These are phyloP conservation scores for Termitomyces sp. DNA, from an alignment of 768 basidiomycete species.

Conservation along the genomic window DNA sequence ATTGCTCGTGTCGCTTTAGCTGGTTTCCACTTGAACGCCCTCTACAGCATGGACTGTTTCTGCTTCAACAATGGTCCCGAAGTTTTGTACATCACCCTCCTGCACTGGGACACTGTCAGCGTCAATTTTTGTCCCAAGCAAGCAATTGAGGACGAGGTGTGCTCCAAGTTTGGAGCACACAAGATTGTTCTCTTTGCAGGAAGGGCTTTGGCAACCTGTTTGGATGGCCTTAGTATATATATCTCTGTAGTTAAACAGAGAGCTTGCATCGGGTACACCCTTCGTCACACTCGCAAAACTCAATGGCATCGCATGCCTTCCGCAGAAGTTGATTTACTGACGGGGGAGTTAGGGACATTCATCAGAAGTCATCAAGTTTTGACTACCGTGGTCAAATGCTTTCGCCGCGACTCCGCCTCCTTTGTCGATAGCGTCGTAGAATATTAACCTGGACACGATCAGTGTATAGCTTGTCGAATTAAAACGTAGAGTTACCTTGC, in stretches of 20 bases:
- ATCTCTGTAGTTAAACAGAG: background rate
- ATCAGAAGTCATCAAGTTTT: background rate
- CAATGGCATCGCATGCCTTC: slow-evolving; percentile 55
- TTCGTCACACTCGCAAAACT: slow-evolving; percentile 58
- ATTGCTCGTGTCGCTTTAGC: slow-evolving; percentile 9
- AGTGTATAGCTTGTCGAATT: background rate
- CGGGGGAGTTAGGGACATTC: background rate
- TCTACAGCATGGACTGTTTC: slow-evolving; percentile 39
- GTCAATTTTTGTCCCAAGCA: slow-evolving; percentile 47
- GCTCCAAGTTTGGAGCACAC: slow-evolving; percentile 79
- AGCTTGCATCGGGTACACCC: slow-evolving; percentile 71
- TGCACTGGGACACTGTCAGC: slow-evolving; percentile 32
- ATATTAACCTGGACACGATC: slow-evolving; percentile 58
- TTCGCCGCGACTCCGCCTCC: slow-evolving; percentile 72
- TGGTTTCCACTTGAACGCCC: slow-evolving; percentile 44
- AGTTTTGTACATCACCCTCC: slow-evolving; percentile 23
- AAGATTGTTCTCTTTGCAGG: slow-evolving; percentile 69
- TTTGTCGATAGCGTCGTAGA: slow-evolving; percentile 72
- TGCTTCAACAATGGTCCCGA: slow-evolving; percentile 55
- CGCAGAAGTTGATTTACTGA: slow-evolving; percentile 55
- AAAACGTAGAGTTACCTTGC: slow-evolving; percentile 44
- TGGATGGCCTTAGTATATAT: background rate
- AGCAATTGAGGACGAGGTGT: slow-evolving; percentile 53
- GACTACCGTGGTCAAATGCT: slow-evolving; percentile 76
- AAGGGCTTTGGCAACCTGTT: slow-evolving; percentile 62